Evolutionary conservation across 129 eudicot genomes (phyloP).

Genomic region (Pittosporum tobira): DNA sequence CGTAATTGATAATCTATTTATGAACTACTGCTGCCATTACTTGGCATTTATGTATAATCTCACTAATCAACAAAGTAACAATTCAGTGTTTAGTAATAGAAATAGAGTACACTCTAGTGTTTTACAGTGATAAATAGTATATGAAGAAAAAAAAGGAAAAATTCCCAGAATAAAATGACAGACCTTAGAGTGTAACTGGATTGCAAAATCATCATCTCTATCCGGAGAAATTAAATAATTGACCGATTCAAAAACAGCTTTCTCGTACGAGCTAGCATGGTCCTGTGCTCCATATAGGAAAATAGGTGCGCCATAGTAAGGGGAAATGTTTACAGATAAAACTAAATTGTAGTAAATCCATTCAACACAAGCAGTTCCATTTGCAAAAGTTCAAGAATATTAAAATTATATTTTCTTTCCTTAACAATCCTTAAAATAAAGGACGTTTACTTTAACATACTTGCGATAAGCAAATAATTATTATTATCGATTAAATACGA

Average conservation of each 20-base stretch:
- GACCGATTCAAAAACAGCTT: conserved; percentile 60
- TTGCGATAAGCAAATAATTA: too few species aligned
- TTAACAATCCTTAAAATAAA: too few species aligned
- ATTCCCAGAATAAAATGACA: not conserved
- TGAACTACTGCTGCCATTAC: not conserved
- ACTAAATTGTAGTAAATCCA: too few species aligned
- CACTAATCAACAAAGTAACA: not conserved
- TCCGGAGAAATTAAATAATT: conserved; percentile 46
- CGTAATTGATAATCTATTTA: not conserved
- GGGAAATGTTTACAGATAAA: not conserved
- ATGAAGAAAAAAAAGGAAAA: not conserved
- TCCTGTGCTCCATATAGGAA: conserved; percentile 30
- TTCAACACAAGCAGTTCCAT: too few species aligned
- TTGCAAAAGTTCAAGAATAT: too few species aligned
- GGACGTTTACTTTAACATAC: too few species aligned
- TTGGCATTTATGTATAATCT: not conserved
- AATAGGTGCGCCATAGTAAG: not conserved
- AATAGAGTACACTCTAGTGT: too few species aligned
- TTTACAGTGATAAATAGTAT: too few species aligned
- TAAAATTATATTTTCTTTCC: too few species aligned
- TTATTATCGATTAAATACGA: too few species aligned
- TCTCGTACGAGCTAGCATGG: conserved; percentile 68
- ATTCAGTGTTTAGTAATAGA: not conserved
- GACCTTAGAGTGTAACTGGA: conserved; percentile 59
- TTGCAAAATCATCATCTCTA: conserved; percentile 78